Evolutionary conservation across 2,329 filamentous ascomycete species (phyloP).

Genomic region (Helotiales sp.): DNA sequence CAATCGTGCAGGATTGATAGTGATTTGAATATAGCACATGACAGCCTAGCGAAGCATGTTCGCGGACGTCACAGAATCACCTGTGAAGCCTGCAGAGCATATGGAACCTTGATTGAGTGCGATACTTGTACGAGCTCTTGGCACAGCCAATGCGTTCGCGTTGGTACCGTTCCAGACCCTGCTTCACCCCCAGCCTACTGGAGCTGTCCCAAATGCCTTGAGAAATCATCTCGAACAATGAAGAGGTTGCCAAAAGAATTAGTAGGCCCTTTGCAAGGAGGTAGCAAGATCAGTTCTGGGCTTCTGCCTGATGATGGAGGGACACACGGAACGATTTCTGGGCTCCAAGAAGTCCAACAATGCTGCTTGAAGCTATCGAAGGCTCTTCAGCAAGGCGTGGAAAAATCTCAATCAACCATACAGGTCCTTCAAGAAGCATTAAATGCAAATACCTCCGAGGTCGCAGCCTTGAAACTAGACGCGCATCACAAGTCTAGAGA

Average conservation of each 20-base stretch:
- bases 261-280: not conserved
- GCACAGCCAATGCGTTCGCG: not conserved
- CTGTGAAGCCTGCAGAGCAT: not conserved
- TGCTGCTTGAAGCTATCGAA: not conserved
- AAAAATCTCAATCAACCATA: not conserved
- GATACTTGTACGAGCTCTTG: not conserved
- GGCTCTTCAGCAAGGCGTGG: not conserved
- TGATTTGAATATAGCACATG: not conserved
- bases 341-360: not conserved
- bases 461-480: not conserved
- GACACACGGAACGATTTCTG: not conserved
- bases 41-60: not conserved
- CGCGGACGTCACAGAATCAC: not conserved
- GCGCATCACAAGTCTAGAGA: not conserved
- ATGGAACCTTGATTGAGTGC: not conserved
- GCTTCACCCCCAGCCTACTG: not conserved
- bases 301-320: not conserved
- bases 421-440: not conserved
- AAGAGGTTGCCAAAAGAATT: not conserved
- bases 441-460: not conserved
- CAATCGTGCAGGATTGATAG: not conserved
- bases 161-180: not conserved
- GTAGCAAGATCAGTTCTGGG: not conserved
- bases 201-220: not conserved
- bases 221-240: not conserved